phyloP scores from a whole-genome alignment of 805 yeast genomes.

The Candida insectalens region DNA sequence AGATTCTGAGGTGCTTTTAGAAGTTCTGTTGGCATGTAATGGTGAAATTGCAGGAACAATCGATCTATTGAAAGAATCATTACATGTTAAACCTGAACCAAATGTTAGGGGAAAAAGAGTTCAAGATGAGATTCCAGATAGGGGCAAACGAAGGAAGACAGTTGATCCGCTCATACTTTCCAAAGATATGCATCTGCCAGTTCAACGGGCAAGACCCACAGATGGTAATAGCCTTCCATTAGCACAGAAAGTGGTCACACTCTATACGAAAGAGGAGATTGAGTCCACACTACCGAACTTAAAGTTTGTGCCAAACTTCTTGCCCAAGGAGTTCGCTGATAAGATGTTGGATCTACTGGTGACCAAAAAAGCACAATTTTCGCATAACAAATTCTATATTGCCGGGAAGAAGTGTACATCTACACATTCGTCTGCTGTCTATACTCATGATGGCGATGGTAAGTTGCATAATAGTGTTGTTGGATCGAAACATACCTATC shows the following conservation, averaged over 20 bases:
- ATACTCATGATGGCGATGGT: constrained; percentile 12
- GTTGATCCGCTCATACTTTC: too few species aligned
- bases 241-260: constrained; percentile 11
- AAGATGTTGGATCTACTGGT: constrained; percentile 32
- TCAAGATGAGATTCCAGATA: too few species aligned
- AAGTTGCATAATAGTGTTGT: not conserved
- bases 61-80: constrained; percentile 29
- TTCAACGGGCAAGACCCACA: too few species aligned
- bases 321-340: constrained; percentile 42
- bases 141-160: too few species aligned
- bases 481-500: constrained; percentile 1
- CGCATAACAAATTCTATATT: constrained; percentile 40
- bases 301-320: constrained; percentile 37
- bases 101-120: too few species aligned
- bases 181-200: too few species aligned
- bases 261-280: constrained; percentile 45
- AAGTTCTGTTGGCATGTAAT: constrained; percentile 41
- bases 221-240: too few species aligned
- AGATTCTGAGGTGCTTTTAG: constrained; percentile 32
- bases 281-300: constrained; percentile 40
- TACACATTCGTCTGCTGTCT: constrained; percentile 39
- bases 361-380: constrained; percentile 30
- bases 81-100: too few species aligned
- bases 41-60: constrained; percentile 40
- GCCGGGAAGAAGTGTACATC: constrained; percentile 56